Evolutionary conservation across 2,329 filamentous ascomycete species (phyloP), one percentile per base, ranked within the genome.

Genomic region (Clarireedia paspali): DNA sequence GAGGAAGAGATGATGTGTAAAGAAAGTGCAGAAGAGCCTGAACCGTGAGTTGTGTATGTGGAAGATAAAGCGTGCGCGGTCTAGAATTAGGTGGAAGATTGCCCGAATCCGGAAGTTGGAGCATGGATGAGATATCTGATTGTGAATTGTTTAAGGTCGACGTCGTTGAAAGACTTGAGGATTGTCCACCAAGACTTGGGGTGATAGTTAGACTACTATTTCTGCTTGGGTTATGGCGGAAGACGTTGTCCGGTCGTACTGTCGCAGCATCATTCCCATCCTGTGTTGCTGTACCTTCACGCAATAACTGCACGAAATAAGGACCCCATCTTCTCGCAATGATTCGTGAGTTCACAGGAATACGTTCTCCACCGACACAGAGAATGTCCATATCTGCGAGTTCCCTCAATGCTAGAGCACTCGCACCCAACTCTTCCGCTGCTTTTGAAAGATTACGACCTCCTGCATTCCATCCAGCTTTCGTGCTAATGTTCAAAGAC

Each of bases 361-460:
- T 90, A 17, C 91, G 83, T 69, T 96, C 92, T 23, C 92, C 92
- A 20, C 88, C 88, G 44, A 96, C 85, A 52, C 92, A 94, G 27
- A 97, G 77, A 57, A 99, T 89, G 67, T 97, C 94, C 94, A 99
- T 99, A 65, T 99, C 94, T 2, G 90, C 82, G 55, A 99, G 76
- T 70, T 97, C 94, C n/a, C 84, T 83, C 68, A 95, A 76, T 1
- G 79, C 79, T 60, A 96, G 75, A 0, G 89, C 88, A 70, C 89
- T 83, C 62, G 89, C 86, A 5, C 94, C 94, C 14, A 99, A 76
- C 59, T 95, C 89, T 64, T 95, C 87, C 1, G 91, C 91, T 12
- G 88, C 87, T 36, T 81, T 78, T 9, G 86, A 89, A 62, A 95
- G 82, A 36, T 80, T 82, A 17, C 91, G 81, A 4, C 91, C 91